These are phyloP conservation scores for Cercospora sojina DNA, from an alignment of 2,329 filamentous ascomycete genomes.

Conservation along the genomic window DNA sequence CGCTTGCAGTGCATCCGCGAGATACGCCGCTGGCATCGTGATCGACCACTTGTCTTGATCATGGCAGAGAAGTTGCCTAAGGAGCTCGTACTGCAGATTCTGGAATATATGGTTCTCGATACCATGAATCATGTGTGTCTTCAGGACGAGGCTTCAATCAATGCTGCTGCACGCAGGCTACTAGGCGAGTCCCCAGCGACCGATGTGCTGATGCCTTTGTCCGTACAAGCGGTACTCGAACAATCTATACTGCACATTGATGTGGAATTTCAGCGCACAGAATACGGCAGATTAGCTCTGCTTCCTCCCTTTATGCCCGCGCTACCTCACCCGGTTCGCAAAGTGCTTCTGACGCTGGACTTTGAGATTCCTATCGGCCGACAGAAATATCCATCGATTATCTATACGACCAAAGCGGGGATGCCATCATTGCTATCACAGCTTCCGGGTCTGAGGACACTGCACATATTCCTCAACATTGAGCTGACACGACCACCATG, in stretches of 20 bases:
- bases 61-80: slow-evolving; percentile 18
- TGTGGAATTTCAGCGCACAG: slow-evolving; percentile 13
- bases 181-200: slow-evolving; percentile 7
- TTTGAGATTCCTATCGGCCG: slow-evolving; percentile 18
- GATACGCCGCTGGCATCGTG: slow-evolving; percentile 14
- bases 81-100: slow-evolving; percentile 18
- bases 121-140: slow-evolving; percentile 10
- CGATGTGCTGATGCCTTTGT: slow-evolving; percentile 11
- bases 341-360: slow-evolving; percentile 8
- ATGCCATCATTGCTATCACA: slow-evolving; percentile 17
- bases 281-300: slow-evolving; percentile 12
- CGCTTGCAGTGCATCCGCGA: slow-evolving; percentile 19
- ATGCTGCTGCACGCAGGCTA: slow-evolving; percentile 7
- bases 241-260: slow-evolving; percentile 13
- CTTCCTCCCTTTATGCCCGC: background rate
- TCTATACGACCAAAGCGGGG: slow-evolving; percentile 20
- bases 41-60: slow-evolving; percentile 10
- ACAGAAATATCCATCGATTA: slow-evolving; percentile 17
- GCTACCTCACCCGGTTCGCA: slow-evolving; percentile 14
- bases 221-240: slow-evolving; percentile 17
- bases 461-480: slow-evolving; percentile 18
- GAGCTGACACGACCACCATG: slow-evolving; percentile 15
- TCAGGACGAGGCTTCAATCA: slow-evolving; percentile 1
- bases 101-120: slow-evolving; percentile 16
- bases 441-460: slow-evolving; percentile 12